Base-by-base conservation (phyloP, 2,329 filamentous ascomycete genomes). In the Myriosclerotinia curreyana region DNA sequence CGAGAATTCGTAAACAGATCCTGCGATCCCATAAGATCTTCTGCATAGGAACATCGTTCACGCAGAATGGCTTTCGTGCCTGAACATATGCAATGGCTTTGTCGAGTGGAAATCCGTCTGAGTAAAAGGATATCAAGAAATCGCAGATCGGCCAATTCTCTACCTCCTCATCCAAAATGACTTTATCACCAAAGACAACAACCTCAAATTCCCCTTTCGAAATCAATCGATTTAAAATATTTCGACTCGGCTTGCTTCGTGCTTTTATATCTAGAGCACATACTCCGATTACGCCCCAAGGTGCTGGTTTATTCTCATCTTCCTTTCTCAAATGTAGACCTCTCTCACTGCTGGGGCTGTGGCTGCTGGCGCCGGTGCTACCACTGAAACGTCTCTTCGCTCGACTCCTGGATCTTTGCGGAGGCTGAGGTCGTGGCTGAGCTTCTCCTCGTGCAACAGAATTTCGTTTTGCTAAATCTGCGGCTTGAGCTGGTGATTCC, bases 101-200 rank as follows among this genome's bases (percentile, higher is more conserved):
- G 69, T 98, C 93, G 54, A 99, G 79, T 0, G 95, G 95, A 70
- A 99, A 99, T 0, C 95, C 95, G 75, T 97, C 94, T 0, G 94
- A 98, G 77, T 98, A 99, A 79, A 99, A 99, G 3, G 93, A 96
- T 73, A 99, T 96, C 64, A 99, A 79, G 73, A 96, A 99, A 78
- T 99, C 95, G 76, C 81, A 83, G 62, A 96, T 86, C 22, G 93
- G 93, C 93, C 93, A 97, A 75, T 97, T 96, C 77, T 96, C 92
- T 64, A 97, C 89, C 67, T 90, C 91, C 83, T 99, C 95, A 73
- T 99, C 95, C 44, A 99, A 82, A 70, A 99, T 99, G 51, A 97
- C 94, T 78, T 99, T 99, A 79, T 99, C 95, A 55, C 95, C 96
- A 79, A 99, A 99, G 15, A 99, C 94, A 67, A 96, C 89, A 31